These are phyloP conservation scores for Penicillium sp. DNA, from an alignment of 2,329 filamentous ascomycete genomes.

Conservation along the genomic window DNA sequence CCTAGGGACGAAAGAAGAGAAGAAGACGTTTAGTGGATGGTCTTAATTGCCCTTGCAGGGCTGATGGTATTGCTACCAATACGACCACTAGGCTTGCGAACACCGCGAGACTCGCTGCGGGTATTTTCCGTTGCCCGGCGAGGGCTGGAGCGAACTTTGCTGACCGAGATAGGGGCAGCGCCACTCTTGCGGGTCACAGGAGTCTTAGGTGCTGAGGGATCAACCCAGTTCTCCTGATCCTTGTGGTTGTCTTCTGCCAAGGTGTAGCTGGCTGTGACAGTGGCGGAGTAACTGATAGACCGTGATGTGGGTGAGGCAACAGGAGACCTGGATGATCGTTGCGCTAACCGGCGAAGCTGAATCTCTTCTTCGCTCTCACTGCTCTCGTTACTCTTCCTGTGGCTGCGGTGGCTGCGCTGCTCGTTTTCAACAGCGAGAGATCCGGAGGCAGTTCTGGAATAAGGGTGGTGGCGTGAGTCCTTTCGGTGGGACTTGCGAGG, in stretches of 20 bases:
- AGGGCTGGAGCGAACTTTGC: slow-evolving; percentile 63
- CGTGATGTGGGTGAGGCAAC: slow-evolving; percentile 62
- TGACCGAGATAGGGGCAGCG: slow-evolving; percentile 52
- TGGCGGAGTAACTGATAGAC: slow-evolving; percentile 72
- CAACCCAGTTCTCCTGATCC: slow-evolving; percentile 67
- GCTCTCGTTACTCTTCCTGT: slow-evolving; percentile 58
- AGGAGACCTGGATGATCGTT: slow-evolving; percentile 64
- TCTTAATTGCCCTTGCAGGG: slow-evolving; percentile 27
- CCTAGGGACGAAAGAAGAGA: not conserved
- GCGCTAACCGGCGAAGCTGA: slow-evolving; percentile 70
- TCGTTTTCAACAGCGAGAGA: slow-evolving; percentile 40
- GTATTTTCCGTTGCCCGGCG: slow-evolving; percentile 38
- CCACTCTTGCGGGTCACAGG: slow-evolving; percentile 57
- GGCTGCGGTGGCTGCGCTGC: slow-evolving; percentile 48
- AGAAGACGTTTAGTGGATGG: slow-evolving; percentile 19
- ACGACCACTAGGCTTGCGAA: slow-evolving; percentile 49
- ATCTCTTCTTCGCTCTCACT: slow-evolving; percentile 79
- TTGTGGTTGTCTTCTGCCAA: slow-evolving; percentile 61
- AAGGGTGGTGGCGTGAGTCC: slow-evolving; percentile 71
- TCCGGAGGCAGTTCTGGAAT: slow-evolving; percentile 58
- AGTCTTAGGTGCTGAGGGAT: slow-evolving; percentile 46
- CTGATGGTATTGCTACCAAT: slow-evolving; percentile 43
- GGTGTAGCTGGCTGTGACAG: slow-evolving; percentile 66
- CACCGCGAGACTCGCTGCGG: slow-evolving; percentile 38
- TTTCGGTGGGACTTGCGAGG: slow-evolving; percentile 82